phyloP scores from a whole-genome alignment of 257 asterid genomes.

The Solanum chiquidenum region DNA sequence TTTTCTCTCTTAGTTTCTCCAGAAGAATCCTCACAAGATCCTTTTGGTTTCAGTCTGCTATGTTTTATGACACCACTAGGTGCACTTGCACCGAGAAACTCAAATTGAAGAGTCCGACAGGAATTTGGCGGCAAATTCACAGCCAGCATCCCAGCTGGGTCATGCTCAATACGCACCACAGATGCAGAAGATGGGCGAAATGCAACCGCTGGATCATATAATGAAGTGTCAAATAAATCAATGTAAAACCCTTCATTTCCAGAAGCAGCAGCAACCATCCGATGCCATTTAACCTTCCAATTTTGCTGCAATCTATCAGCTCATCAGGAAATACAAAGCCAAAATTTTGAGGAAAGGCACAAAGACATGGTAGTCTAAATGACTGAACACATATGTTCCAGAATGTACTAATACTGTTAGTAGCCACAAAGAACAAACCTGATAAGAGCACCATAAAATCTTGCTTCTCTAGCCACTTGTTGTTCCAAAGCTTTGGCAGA shows the following conservation, averaged over 20 bases:
- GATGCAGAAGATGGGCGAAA: constrained; percentile 80
- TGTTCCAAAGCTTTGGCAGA: constrained; percentile 86
- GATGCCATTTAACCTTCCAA: constrained; percentile 91
- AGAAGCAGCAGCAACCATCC: constrained; percentile 85
- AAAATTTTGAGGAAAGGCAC: not conserved
- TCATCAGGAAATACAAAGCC: constrained; percentile 7
- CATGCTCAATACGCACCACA: constrained; percentile 79
- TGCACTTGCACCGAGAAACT: constrained; percentile 56
- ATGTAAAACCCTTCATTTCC: constrained; percentile 93
- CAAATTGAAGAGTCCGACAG: constrained; percentile 72
- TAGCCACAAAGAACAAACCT: constrained; percentile 31
- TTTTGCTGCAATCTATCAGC: constrained; percentile 82
- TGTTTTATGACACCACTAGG: constrained; percentile 20
- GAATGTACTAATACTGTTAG: not conserved
- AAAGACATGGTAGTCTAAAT: not conserved
- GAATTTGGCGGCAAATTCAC: constrained; percentile 71
- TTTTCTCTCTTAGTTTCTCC: constrained; percentile 33
- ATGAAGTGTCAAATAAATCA: constrained; percentile 83
- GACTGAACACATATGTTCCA: not conserved
- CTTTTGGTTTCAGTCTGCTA: constrained; percentile 9
- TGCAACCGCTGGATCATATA: constrained; percentile 52
- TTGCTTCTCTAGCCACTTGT: constrained; percentile 79
- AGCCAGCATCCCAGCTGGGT: constrained; percentile 90
- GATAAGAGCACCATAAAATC: constrained; percentile 97
- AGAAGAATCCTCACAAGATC: constrained; percentile 21